Base-by-base conservation (phyloP, 257 asterid species). In the Penstemon davidsonii region DNA sequence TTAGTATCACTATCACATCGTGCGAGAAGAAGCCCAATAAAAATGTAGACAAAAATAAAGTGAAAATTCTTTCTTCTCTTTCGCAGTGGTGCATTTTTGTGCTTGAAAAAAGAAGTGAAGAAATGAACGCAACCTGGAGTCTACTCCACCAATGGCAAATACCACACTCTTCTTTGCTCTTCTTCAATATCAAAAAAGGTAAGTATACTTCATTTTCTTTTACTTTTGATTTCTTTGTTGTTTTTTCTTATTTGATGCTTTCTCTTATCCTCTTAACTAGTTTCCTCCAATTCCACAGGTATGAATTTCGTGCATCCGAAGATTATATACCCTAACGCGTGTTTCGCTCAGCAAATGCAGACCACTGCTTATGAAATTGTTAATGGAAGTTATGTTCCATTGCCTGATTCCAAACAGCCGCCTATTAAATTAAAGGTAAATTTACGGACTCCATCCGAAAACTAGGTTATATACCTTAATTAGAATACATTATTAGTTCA, bases 311-410 rank as follows among this genome's bases (percentile, higher is more conserved):
- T 75, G 60, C 90, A 88, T 65, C 66, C 76, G 7, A 79, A 70
- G 44, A 62, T 75, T 19, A 15, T 69, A 55, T 61, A 58, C 67
- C 87, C 84, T 33, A 56, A 69, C 25, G 7, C 77, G 56, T 86
- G 88, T 79, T 79, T 85, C 72, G 77, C 88, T 73, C 84, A 79
- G 89, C 83, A 80, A 71, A 69, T 93, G 66, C 99, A 90, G 80
- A 85, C 96, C 33, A 36, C 82, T 55, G 61, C 91, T 2, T 87
- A 87, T 79, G 89, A 75, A 75, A 79, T 86, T 74, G 92, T 73
- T 65, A 79, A 80, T 54, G 96, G 96, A 65, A 88, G 95, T 82
- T 90, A 88, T 74, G 80, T 93, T 66, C 87, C 95, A 25, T 18
- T 64, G 56, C 71, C 67, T 46, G 84, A 78, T 46, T 15, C 85